Base-by-base conservation (phyloP, 83 land plant genomes). In the Thuja plicata region DNA sequence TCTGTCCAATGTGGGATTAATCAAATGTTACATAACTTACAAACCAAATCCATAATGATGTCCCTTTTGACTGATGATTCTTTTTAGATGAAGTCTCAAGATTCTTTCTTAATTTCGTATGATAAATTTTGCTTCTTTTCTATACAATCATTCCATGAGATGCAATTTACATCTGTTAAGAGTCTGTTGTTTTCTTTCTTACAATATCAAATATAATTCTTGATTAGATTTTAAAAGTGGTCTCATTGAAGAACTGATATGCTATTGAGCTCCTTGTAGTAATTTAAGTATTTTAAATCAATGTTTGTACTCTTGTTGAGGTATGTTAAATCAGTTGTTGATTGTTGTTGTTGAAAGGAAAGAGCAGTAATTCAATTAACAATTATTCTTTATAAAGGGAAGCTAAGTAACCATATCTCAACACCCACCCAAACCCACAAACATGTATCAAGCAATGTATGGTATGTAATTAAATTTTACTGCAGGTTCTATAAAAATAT, bases 251-350 rank as follows among this genome's bases (percentile, higher is more conserved):
- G n/a, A n/a, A n/a, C 34, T 71, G 76, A 30, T 32, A 71, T 21
- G 45, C n/a, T 38, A 12, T 46, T 35, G 41, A 79, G 80, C 5
- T 40, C 46, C 21, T 7, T 34, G 17, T 41, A 43, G 43, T 24
- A 21, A 80, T 41, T 80, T 38, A 80, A 21, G 45, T 4, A 80
- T 40, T 21, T 80, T 77, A n/a, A n/a, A n/a, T n/a, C n/a, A n/a
- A n/a, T n/a, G n/a, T n/a, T n/a, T n/a, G 99, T 97, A 8, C 92
- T 97, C 54, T 97, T 97, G 84, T 43, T 97, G 88, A 94, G 99
- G 99, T 97, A 91, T 87, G 40, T 34, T 41, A 66, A 43, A 85
- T 32, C 52, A 71, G 54, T 76, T 76, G 76, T 88, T 85, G 85
- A 73, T 7, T 50, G 8, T 11, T 17, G 3, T 24, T 88, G 80